Conservation (phyloP, 2,329 filamentous ascomycete species). For the Tolypocladium ovalisporum region DNA sequence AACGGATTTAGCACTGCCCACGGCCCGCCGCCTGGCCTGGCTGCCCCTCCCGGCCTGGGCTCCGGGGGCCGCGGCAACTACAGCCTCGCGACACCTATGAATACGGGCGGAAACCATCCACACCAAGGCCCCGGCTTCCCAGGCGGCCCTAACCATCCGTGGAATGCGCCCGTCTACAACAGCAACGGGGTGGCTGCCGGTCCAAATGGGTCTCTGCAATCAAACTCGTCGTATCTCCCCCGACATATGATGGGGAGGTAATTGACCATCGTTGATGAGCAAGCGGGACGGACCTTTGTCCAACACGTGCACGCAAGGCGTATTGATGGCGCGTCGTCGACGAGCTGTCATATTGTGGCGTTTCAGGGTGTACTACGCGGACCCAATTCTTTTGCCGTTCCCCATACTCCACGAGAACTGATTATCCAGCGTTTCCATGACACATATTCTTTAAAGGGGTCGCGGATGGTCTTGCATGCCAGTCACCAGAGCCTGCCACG, state of each 20-base stretch:
- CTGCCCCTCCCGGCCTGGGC: constrained; percentile 61
- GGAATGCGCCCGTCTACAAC: constrained; percentile 12
- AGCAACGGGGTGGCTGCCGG: constrained; percentile 11
- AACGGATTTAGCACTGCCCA: constrained; percentile 57
- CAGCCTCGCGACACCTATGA: constrained; percentile 10
- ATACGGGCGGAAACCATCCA: constrained; percentile 6
- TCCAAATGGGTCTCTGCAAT: constrained; percentile 7
- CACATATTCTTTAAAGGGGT: background rate
- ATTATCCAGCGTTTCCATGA: background rate
- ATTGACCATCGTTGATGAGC: background rate
- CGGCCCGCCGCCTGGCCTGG: constrained; percentile 73
- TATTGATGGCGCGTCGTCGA: background rate
- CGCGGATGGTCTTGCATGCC: background rate
- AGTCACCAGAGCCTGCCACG: background rate
- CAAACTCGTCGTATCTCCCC: constrained; percentile 14
- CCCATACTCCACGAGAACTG: background rate
- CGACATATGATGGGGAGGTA: constrained; percentile 24
- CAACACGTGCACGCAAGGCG: background rate
- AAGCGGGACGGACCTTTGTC: background rate
- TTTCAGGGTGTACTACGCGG: background rate
- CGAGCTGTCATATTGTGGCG: background rate
- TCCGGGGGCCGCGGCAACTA: constrained; percentile 12
- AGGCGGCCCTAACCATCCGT: constrained; percentile 9
- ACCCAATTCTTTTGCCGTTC: background rate
- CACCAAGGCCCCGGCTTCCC: constrained; percentile 9